Evolutionary conservation across 441 rosid genomes (phyloP), one percentile per base, ranked within the genome.

Genomic region (Aleurites moluccanus): DNA sequence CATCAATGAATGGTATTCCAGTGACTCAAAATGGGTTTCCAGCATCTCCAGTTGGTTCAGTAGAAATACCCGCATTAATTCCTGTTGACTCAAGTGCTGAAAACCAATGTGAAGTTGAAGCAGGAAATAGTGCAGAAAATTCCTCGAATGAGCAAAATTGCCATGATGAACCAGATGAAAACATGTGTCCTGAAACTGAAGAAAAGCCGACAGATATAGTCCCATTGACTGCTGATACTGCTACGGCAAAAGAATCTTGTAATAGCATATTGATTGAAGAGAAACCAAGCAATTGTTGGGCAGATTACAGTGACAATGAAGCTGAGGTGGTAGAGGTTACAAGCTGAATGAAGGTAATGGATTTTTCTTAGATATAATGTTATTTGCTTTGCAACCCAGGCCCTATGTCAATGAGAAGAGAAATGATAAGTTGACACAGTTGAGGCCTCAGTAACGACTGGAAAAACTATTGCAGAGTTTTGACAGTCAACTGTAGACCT

Each of bases 291-390:
- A 92, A 92, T 80, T 81, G 90, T 69, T 93, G 97, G 97, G 96
- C 89, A 75, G 98, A 92, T 83, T 85, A 89, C 85, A 92, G 91
- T 30, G 99, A 93, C 64, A 76, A 74, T n/a, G 98, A 93, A 86
- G 77, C 84, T 15, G 97, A 94, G 75, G 74, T 75, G 62, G 89
- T 88, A 73, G 97, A 88, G 84, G 92, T 88, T 80, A 75, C 86
- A n/a, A 77, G 90, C 78, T 92, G 85, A 92, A 73, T 71, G 81
- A 85, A 73, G 65, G 70, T 49, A 40, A 25, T 47, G 62, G n/a
- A 47, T 47, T 25, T 25, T 53, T 55, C 69, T 59, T 55, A 45
- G 69, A 65, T 64, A 55, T 55, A 20, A 35, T 60, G 64, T 64
- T 53, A 50, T 57, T 13, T 80, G 68, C 72, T 67, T 5, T 78